These are phyloP conservation scores for Skeletonema grethae DNA, from an alignment of 108 stramenopile genomes.

Conservation along the genomic window DNA sequence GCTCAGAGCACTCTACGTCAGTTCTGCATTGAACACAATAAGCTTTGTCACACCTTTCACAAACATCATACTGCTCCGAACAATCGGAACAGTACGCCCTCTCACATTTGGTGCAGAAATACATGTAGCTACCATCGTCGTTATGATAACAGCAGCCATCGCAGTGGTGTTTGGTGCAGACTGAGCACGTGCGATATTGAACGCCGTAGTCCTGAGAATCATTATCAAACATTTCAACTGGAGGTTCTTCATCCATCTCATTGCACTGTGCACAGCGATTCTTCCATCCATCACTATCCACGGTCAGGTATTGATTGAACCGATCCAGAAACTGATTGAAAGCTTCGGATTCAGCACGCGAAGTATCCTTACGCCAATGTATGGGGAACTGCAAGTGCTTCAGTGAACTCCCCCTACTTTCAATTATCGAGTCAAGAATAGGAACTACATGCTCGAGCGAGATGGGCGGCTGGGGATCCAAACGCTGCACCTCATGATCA, in stretches of 20 bases:
- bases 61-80: not conserved
- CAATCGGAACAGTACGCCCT: not conserved
- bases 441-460: not conserved
- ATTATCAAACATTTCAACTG: no score
- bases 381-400: not conserved
- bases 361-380: not conserved
- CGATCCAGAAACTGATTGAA: not conserved
- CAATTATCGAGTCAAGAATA: not conserved
- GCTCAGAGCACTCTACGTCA: no score
- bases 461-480: not conserved
- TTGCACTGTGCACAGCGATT: not conserved
- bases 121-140: not conserved
- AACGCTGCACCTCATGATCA: not conserved
- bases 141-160: not conserved
- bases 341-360: no score
- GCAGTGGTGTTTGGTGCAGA: not conserved
- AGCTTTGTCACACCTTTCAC: not conserved
- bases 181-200: not conserved
- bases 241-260: not conserved
- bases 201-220: not conserved
- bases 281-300: not conserved
- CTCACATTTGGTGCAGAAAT: not conserved
- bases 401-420: not conserved
- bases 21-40: not conserved
- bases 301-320: not conserved